Base-by-base conservation (phyloP, 2,329 filamentous ascomycete species). In the Fusarium dlaminii region DNA sequence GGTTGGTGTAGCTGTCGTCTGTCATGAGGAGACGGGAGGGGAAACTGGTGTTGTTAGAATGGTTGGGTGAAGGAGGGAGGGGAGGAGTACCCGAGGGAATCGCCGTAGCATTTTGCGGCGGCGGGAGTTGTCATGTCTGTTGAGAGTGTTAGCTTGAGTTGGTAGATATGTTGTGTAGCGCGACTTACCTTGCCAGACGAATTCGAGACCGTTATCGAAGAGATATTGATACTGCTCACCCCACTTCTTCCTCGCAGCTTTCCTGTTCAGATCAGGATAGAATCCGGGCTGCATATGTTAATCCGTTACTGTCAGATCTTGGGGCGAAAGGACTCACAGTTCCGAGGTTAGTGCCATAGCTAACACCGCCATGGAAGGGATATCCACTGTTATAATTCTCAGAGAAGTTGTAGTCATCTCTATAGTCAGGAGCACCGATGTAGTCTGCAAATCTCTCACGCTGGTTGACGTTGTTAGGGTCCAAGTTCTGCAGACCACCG, bases 141-240 rank as follows among this genome's bases (percentile, higher is more conserved):
- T 20, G 6, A 12, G 10, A 0, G 9, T 2, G 17, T 52, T n/a
- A 49, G 22, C 22, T 30, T 13, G 46, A 49, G 3, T 49, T 32
- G 1, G 12, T 32, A 11, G 27, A 49, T 9, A 27, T 32, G 22
- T 1, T 5, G 3, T 32, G 8, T 5, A n/a, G 15, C 0, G 3
- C 0, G 11, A 4, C 11, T 3, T 51, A 8, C 32, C 51, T 18
- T 63, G 60, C 54, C 60, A 59, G 8, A 63, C 60, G 32, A 59
- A 63, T 22, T 63, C 60, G n/a, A 63, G 60, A 10, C 60, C 54
- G 3, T 48, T 58, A 4, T 63, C 60, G 6, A 63, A 63, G 11
- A 63, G 54, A 8, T 59, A 37, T 36, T 63, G 52, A 15, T 63
- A 63, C 42, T 63, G 60, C 8, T 46, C 54, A 4, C 60, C 60